Evolutionary conservation across 495 filamentous ascomycete species (phyloP).

Genomic region (Lasiosphaeria miniovina): DNA sequence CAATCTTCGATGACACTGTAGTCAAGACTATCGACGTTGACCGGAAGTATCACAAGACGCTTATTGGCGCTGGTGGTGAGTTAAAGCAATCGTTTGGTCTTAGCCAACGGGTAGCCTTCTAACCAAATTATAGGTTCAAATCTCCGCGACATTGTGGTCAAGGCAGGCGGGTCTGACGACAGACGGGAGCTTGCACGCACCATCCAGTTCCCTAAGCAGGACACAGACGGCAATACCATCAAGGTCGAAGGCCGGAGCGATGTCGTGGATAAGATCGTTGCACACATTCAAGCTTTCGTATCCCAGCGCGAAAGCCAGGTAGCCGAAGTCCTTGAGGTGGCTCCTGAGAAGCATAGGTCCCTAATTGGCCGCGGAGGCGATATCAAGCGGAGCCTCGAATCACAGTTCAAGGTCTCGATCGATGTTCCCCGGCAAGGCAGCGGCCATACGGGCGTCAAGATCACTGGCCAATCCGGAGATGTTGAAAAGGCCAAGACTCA

Average conservation of each 20-base stretch:
- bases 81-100: constrained; percentile 3
- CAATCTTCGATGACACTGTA: constrained; percentile 81
- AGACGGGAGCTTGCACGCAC: constrained; percentile 73
- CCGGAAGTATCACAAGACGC: constrained; percentile 78
- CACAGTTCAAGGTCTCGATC: constrained; percentile 81
- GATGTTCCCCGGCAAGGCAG: constrained; percentile 79
- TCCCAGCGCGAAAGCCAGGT: constrained; percentile 74
- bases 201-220: constrained; percentile 84
- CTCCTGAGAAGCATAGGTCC: constrained; percentile 80
- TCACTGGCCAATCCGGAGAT: constrained; percentile 71
- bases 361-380: constrained; percentile 92
- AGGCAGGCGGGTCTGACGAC: constrained; percentile 86
- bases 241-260: constrained; percentile 76
- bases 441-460: constrained; percentile 73
- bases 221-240: constrained; percentile 77
- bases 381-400: constrained; percentile 78
- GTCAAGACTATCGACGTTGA: constrained; percentile 82
- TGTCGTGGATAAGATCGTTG: constrained; percentile 85
- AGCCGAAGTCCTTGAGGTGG: constrained; percentile 71
- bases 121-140: constrained; percentile 61
- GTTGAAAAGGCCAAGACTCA: constrained; percentile 84
- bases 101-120: neutral
- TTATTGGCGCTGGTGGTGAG: constrained; percentile 89
- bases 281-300: constrained; percentile 74
- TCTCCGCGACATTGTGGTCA: constrained; percentile 79